Base-by-base conservation (phyloP, 306 rosid genomes). In the Cicer arietinum region DNA sequence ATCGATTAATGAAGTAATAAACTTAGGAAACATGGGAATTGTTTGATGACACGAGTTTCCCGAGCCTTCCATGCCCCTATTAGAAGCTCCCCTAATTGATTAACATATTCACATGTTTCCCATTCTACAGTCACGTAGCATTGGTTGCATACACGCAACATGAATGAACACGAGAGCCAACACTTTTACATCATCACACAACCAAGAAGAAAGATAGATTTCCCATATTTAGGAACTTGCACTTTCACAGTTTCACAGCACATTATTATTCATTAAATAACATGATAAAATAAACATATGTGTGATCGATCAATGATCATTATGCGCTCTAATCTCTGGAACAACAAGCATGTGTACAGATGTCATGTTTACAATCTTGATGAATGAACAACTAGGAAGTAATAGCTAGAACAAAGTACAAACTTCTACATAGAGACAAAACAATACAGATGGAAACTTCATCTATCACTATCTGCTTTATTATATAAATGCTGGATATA, bases 401-500 rank as follows among this genome's bases (percentile, higher is more conserved):
- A 69, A 80, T 69, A 69, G 83, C 74, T 56, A 80, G n/a, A 50
- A 42, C 20, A 65, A 16, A 82, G 66, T 79, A 78, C 74, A 45
- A 6, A 71, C 6, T 53, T 14, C 30, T 63, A 35, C 75, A 30
- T 79, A 47, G 65, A 42, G 86, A 85, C 86, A 84, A 80, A 77
- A 74, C 71, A 81, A 85, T 80, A 82, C 86, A 77, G 86, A 65
- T 75, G 83, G 86, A 79, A 72, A 82, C 85, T 84, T 92, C 90
- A 83, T 85, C 88, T 69, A 83, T 90, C 91, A 20, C 91, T 58
- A 80, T 88, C 92, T 65, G 71, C 79, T 52, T 69, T 73, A 46
- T 40, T 35, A 77, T 73, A 79, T n/a, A 71, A 47, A 72, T 77
- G 79, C 35, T 40, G 43, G 75, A 70, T 44, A 74, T 73, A 83